A percentile compares a stretch with the other conserved stretches of the same genome.
Evolutionary conservation across 257 asterid species (phyloP).

Genomic region (Misopates orontium): DNA sequence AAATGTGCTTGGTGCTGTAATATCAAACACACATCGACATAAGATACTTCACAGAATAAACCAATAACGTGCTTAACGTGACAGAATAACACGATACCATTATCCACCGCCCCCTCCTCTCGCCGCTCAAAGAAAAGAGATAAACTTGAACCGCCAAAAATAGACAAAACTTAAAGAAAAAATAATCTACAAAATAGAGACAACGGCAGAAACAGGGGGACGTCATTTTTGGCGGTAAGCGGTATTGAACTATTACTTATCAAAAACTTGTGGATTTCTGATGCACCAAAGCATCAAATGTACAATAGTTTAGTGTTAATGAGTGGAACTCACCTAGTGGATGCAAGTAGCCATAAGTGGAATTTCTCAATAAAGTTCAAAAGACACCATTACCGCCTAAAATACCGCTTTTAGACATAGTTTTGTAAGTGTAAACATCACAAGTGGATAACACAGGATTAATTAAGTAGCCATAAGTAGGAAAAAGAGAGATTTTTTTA

Average conservation of each 20-base stretch:
- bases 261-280: conserved; percentile 20
- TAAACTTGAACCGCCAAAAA: background rate
- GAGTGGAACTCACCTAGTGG: conserved; percentile 41
- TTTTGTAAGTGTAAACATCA: conserved; percentile 23
- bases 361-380: conserved; percentile 31
- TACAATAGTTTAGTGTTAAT: conserved; percentile 25
- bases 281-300: conserved; percentile 27
- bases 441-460: conserved; percentile 31
- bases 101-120: background rate
- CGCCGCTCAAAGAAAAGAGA: background rate
- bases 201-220: conserved; percentile 25
- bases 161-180: conserved; percentile 13
- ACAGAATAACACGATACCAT: background rate
- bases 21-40: background rate
- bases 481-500: conserved; percentile 19
- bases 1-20: background rate
- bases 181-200: background rate
- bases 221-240: conserved; percentile 22
- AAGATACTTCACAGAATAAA: background rate
- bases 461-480: conserved; percentile 19
- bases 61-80: background rate
- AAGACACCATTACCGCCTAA: conserved; percentile 32
- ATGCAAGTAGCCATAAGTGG: conserved; percentile 34
- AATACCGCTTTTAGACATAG: conserved; percentile 3
- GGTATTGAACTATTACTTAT: conserved; percentile 11